Conservation (phyloP, 345 rosid species). For the Euphorbia peplus region DNA sequence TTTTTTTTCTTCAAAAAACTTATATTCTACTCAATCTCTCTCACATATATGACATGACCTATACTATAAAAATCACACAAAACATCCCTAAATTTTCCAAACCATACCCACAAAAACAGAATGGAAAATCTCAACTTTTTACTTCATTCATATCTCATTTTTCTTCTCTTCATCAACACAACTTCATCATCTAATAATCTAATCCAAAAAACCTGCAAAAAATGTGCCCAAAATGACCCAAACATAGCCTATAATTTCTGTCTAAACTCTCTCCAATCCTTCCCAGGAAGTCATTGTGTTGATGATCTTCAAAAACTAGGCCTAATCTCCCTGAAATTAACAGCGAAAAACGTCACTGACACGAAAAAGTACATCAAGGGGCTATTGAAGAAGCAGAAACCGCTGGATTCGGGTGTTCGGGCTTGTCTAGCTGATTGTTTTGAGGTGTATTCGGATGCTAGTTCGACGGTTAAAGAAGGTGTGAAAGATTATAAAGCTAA, state of each 20-base stretch:
- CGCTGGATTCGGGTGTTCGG: slow-evolving; percentile 25
- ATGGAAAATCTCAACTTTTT: slow-evolving; percentile 23
- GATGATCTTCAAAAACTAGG: slow-evolving; percentile 46
- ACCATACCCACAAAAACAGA: background rate
- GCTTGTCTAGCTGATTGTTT: slow-evolving; percentile 47
- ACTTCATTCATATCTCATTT: background rate
- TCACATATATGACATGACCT: background rate
- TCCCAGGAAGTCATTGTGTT: slow-evolving; percentile 27
- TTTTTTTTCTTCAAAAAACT: background rate
- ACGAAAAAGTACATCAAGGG: slow-evolving; percentile 30
- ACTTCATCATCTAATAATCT: slow-evolving; percentile 20
- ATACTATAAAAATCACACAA: too few relatives aligned
- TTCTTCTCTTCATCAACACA: background rate
- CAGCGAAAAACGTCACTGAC: slow-evolving; percentile 35
- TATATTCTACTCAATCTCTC: background rate
- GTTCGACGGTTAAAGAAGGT: slow-evolving; percentile 32
- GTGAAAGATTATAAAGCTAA: slow-evolving; percentile 32
- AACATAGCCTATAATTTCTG: slow-evolving; percentile 49
- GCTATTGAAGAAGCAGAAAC: slow-evolving; percentile 34
- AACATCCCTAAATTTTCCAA: background rate
- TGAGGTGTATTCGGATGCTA: slow-evolving; percentile 50
- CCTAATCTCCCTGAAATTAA: slow-evolving; percentile 39
- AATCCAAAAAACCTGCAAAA: slow-evolving; percentile 46
- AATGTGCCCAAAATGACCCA: slow-evolving; percentile 32
- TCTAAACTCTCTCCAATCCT: slow-evolving; percentile 35